phyloP scores from a whole-genome alignment of 2,329 filamentous ascomycete species.

The Aureobasidium sp. region DNA sequence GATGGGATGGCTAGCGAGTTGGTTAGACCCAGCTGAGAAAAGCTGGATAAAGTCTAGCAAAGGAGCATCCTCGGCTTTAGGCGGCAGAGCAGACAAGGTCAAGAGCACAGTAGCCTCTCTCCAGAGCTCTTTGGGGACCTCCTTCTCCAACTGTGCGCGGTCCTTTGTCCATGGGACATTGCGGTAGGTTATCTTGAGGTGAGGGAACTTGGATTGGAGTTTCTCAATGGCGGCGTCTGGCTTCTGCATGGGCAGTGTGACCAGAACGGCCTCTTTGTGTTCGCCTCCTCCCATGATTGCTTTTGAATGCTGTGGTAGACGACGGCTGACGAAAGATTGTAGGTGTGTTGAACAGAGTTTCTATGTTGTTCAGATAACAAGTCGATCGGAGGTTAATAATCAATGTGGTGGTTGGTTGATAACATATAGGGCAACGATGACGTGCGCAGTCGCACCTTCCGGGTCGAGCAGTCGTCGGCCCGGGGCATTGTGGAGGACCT shows the following conservation, averaged over 20 bases:
- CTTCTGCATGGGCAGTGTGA: conserved; percentile 26
- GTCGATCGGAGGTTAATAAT: neutral
- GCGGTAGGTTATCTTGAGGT: conserved; percentile 37
- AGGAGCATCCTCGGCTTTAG: conserved; percentile 26
- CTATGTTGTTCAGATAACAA: neutral
- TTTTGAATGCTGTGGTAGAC: neutral
- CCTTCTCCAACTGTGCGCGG: neutral
- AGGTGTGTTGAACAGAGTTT: neutral
- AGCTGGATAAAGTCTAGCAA: conserved; percentile 46
- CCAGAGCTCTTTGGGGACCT: conserved; percentile 26
- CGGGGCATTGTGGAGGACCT: neutral
- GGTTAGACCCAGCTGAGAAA: conserved; percentile 50
- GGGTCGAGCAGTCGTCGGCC: neutral
- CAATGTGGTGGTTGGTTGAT: neutral
- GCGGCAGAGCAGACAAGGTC: conserved; percentile 40
- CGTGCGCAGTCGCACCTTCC: neutral
- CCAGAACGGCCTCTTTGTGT: conserved; percentile 25
- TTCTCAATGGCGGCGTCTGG: conserved; percentile 30
- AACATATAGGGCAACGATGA: neutral
- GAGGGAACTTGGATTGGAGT: conserved; percentile 35
- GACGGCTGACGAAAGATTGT: neutral
- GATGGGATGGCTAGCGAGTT: conserved; percentile 44
- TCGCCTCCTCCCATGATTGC: conserved; percentile 29
- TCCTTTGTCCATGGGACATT: conserved; percentile 21
- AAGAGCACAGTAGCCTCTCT: conserved; percentile 38